A percentile compares a stretch with the other conserved stretches of the same genome.
phyloP scores from a whole-genome alignment of 2,329 filamentous ascomycete genomes.

The Trichophyton benhamiae region DNA sequence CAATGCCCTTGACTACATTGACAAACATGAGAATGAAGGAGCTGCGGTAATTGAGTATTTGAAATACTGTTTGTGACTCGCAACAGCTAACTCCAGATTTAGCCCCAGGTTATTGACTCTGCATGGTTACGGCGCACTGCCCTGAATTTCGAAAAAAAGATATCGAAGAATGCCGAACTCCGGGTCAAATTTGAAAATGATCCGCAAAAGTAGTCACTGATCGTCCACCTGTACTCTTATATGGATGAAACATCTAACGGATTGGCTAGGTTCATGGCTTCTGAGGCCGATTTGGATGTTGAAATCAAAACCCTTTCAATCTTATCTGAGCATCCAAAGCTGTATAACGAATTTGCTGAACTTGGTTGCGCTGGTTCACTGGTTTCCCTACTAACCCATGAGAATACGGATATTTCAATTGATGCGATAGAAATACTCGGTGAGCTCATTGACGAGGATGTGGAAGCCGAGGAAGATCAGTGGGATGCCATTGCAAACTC shows the following conservation, averaged over 20 bases:
- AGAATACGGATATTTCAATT: constrained; percentile 95
- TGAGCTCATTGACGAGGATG: constrained; percentile 89
- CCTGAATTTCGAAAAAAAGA: constrained; percentile 77
- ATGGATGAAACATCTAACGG: constrained; percentile 13
- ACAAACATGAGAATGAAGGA: constrained; percentile 49
- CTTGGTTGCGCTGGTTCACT: constrained; percentile 61
- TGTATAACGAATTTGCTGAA: constrained; percentile 69
- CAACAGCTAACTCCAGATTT: constrained; percentile 3
- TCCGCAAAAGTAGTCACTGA: constrained; percentile 50
- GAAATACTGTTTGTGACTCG: background rate
- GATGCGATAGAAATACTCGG: constrained; percentile 77
- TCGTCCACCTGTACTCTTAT: background rate
- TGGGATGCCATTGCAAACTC: constrained; percentile 63
- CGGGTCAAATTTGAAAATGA: constrained; percentile 72
- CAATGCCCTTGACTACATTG: constrained; percentile 78
- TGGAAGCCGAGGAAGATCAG: constrained; percentile 64
- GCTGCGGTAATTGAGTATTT: constrained; percentile 25
- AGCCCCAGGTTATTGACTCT: constrained; percentile 64
- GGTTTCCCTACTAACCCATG: constrained; percentile 74
- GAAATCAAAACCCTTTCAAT: constrained; percentile 80
- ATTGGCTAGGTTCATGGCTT: constrained; percentile 51
- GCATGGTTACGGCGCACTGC: constrained; percentile 73
- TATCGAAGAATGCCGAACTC: constrained; percentile 80
- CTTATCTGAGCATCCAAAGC: constrained; percentile 69
- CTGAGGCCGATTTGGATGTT: constrained; percentile 79